Evolutionary conservation across 2,329 filamentous ascomycete species (phyloP).

Genomic region (Hymenoscyphus scutula): DNA sequence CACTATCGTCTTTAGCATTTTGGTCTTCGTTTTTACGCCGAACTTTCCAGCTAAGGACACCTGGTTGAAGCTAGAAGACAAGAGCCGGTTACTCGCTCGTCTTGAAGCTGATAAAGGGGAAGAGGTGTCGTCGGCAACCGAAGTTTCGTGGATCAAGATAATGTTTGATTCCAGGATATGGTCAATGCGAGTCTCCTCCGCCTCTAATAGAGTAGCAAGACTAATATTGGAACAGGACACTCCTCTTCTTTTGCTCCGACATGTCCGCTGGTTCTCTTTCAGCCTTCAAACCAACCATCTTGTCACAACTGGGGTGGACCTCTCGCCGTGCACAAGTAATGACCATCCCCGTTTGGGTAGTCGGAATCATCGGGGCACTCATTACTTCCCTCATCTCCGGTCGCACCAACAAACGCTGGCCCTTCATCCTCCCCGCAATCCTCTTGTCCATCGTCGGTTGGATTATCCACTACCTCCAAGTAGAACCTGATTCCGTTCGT

Average conservation of each 20-base stretch:
- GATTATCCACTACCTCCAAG: slow-evolving; percentile 9
- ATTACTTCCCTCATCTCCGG: slow-evolving; percentile 34
- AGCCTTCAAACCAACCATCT: slow-evolving; percentile 38
- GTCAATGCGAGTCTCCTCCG: slow-evolving; percentile 13
- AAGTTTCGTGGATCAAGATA: slow-evolving; percentile 15
- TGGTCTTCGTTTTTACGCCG: slow-evolving; percentile 14
- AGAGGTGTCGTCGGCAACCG: slow-evolving; percentile 6
- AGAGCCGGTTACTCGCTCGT: slow-evolving; percentile 14
- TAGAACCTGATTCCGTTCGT: slow-evolving; percentile 26
- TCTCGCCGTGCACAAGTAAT: slow-evolving; percentile 37
- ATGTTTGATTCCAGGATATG: slow-evolving; percentile 31
- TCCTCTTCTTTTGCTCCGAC: slow-evolving; percentile 36
- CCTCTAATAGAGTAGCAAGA: not conserved
- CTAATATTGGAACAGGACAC: slow-evolving; percentile 7
- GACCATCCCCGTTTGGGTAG: slow-evolving; percentile 38
- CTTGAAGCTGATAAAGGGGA: slow-evolving; percentile 18
- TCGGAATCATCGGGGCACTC: slow-evolving; percentile 34
- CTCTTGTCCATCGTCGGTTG: slow-evolving; percentile 37
- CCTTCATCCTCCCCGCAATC: slow-evolving; percentile 39
- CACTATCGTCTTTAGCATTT: slow-evolving; percentile 39
- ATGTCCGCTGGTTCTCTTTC: slow-evolving; percentile 38
- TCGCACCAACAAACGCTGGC: slow-evolving; percentile 36
- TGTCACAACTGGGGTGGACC: slow-evolving; percentile 37
- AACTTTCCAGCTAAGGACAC: slow-evolving; percentile 6
- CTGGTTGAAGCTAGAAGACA: not conserved